A percentile compares a stretch with the other conserved stretches of the same genome.
These are phyloP conservation scores for Boletus reticuloceps DNA, from an alignment of 768 basidiomycete species.

Conservation along the genomic window DNA sequence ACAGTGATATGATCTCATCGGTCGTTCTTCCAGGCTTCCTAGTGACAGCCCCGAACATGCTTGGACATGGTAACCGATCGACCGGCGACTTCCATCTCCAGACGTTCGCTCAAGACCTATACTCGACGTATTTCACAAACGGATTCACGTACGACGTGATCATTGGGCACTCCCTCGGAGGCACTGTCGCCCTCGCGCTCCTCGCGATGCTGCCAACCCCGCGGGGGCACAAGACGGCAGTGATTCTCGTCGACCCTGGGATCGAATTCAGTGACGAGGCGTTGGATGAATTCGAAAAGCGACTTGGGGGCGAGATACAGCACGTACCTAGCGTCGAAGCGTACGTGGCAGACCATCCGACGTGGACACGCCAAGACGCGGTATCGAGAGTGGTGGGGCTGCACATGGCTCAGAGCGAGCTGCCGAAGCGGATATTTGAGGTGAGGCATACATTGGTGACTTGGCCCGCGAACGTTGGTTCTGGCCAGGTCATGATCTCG, in stretches of 20 bases:
- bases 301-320: neutral
- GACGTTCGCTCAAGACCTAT: slow-evolving; percentile 12
- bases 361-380: slow-evolving; percentile 14
- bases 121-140: slow-evolving; percentile 13
- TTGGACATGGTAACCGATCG: slow-evolving; percentile 14
- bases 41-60: slow-evolving; percentile 17
- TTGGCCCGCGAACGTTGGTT: too few species aligned
- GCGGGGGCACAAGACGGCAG: neutral
- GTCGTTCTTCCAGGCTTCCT: slow-evolving; percentile 3
- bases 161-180: slow-evolving; percentile 18
- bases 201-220: slow-evolving; percentile 6
- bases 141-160: slow-evolving; percentile 13
- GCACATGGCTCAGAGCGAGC: slow-evolving; percentile 4
- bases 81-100: slow-evolving; percentile 10
- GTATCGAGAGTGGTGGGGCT: slow-evolving; percentile 11
- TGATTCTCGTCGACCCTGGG: slow-evolving; percentile 15
- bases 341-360: slow-evolving; percentile 3
- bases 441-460: neutral
- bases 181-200: slow-evolving; percentile 5
- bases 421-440: neutral
- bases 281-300: neutral
- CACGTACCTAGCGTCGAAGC: slow-evolving; percentile 5
- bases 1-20: neutral
- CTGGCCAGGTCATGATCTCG: too few species aligned
- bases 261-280: slow-evolving; percentile 1